Evolutionary conservation across 2,329 filamentous ascomycete species (phyloP).

Genomic region (Xylaria sp.): DNA sequence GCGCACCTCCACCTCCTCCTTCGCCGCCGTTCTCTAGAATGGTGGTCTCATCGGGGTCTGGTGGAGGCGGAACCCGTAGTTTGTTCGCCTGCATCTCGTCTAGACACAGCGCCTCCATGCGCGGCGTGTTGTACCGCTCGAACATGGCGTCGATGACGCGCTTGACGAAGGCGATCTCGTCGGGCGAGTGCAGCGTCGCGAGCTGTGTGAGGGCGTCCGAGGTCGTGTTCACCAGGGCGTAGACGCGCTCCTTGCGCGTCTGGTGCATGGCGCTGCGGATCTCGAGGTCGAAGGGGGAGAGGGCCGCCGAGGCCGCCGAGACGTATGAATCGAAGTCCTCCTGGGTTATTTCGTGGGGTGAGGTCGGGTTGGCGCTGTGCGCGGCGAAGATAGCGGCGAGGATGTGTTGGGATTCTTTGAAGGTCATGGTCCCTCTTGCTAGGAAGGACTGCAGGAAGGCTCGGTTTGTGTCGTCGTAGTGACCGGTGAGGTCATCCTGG

Average conservation of each 20-base stretch:
- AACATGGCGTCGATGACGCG: constrained; percentile 92
- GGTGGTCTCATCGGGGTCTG: constrained; percentile 6
- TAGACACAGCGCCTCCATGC: constrained; percentile 86
- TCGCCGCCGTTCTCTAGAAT: constrained; percentile 43
- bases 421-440: constrained; percentile 80
- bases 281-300: constrained; percentile 87
- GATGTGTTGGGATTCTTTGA: constrained; percentile 76
- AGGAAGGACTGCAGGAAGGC: constrained; percentile 93
- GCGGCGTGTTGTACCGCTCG: constrained; percentile 81
- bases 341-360: constrained; percentile 72
- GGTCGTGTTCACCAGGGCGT: constrained; percentile 87
- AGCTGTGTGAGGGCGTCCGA: constrained; percentile 88
- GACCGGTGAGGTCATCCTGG: constrained; percentile 49
- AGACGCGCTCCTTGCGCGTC: constrained; percentile 72
- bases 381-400: constrained; percentile 80
- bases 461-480: constrained; percentile 74
- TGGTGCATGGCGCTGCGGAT: constrained; percentile 82
- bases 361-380: constrained; percentile 50
- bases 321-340: constrained; percentile 77
- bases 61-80: constrained; percentile 65
- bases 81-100: constrained; percentile 82
- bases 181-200: constrained; percentile 80
- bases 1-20: constrained; percentile 47
- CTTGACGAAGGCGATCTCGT: constrained; percentile 92
- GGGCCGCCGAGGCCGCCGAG: constrained; percentile 73